Percentiles rank a stretch among this genome's conserved stretches.
Conservation (phyloP, 179 eudicot genomes). For the Carnegiea gigantea region DNA sequence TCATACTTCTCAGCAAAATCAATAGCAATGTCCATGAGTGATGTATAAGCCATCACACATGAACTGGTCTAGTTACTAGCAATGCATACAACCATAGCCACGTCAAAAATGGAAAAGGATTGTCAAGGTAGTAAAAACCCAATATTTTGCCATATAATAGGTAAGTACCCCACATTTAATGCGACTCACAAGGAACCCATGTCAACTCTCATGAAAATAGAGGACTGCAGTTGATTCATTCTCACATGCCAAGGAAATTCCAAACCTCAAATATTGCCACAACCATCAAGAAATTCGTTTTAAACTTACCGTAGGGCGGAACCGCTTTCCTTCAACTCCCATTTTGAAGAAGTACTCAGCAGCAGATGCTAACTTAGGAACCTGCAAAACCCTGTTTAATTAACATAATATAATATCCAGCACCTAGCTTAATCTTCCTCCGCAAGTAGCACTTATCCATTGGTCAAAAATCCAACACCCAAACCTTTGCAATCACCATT, state of each 20-base stretch:
- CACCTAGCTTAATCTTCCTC: not conserved
- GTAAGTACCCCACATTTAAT: not conserved
- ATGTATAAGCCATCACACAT: not conserved
- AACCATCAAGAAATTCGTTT: not conserved
- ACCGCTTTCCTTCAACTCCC: conserved; percentile 95
- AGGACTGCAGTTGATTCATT: not conserved
- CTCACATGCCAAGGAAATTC: not conserved
- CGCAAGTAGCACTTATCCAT: not conserved
- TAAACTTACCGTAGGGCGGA: conserved; percentile 79
- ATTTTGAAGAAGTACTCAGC: conserved; percentile 92
- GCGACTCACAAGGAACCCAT: not conserved
- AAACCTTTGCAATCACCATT: conserved; percentile 85
- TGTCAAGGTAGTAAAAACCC: not conserved
- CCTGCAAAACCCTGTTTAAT: conserved; percentile 38
- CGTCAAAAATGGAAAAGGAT: not conserved
- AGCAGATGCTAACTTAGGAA: conserved; percentile 93
- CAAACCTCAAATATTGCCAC: not conserved
- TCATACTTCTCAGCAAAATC: not conserved
- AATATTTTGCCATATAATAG: not conserved
- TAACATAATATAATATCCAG: not conserved
- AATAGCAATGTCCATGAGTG: not conserved
- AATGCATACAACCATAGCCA: not conserved
- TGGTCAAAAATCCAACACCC: not conserved
- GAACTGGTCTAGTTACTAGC: not conserved
- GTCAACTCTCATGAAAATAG: not conserved